phyloP scores from a whole-genome alignment of 495 filamentous ascomycete species.

The Aspergillus sclerotioniger region DNA sequence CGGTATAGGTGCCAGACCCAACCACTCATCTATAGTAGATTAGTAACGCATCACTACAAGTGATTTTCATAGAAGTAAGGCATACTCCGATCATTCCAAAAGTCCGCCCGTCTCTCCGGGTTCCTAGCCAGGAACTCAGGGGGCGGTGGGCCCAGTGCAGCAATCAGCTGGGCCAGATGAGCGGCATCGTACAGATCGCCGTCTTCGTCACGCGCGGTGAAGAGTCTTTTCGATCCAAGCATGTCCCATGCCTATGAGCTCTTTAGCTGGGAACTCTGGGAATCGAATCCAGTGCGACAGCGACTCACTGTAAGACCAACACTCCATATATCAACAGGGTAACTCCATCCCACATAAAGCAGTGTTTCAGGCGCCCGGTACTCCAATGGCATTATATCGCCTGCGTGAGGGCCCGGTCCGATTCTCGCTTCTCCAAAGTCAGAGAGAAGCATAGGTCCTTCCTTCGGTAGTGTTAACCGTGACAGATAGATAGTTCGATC shows the following conservation, averaged over 20 bases:
- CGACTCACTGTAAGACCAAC: slow-evolving; percentile 44
- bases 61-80: background rate
- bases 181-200: slow-evolving; percentile 38
- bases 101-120: slow-evolving; percentile 22
- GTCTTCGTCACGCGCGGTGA: slow-evolving; percentile 31
- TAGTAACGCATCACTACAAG: slow-evolving; percentile 7
- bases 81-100: slow-evolving; percentile 29
- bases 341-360: slow-evolving; percentile 40
- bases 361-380: slow-evolving; percentile 42
- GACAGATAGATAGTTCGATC: slow-evolving; percentile 34
- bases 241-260: slow-evolving; percentile 44
- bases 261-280: slow-evolving; percentile 4
- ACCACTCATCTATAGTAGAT: slow-evolving; percentile 21
- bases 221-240: slow-evolving; percentile 41
- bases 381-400: slow-evolving; percentile 38
- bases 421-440: slow-evolving; percentile 36
- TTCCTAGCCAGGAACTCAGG: slow-evolving; percentile 32
- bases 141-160: slow-evolving; percentile 43
- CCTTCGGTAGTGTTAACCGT: slow-evolving; percentile 14
- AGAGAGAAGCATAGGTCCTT: slow-evolving; percentile 24
- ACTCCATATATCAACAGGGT: slow-evolving; percentile 50
- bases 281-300: slow-evolving; percentile 21
- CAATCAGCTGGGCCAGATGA: slow-evolving; percentile 42
- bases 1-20: slow-evolving; percentile 27
- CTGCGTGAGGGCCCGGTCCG: slow-evolving; percentile 23